A percentile compares a stretch with the other conserved stretches of the same genome.
Conservation (phyloP, 352 stramenopile species). For the Globisporangium cederbergense region DNA sequence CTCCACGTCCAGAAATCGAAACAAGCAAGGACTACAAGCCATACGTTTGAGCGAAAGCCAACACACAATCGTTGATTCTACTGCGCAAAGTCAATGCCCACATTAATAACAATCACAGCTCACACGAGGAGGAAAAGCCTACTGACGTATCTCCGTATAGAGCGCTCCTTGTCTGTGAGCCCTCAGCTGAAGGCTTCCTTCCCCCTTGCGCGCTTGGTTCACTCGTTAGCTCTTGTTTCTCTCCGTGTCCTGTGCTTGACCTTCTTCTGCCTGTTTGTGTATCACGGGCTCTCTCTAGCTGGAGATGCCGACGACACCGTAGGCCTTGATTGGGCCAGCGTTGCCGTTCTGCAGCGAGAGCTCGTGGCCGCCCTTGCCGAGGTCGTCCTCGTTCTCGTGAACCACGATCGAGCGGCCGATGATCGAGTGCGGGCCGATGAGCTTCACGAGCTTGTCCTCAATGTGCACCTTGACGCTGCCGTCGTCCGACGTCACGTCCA, state of each 20-base stretch:
- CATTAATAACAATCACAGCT: no score
- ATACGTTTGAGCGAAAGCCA: no score
- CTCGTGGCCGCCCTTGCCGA: conserved; percentile 96
- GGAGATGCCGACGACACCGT: conserved; percentile 92
- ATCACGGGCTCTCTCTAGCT: conserved; percentile 30
- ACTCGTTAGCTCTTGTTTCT: neutral
- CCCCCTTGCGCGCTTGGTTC: neutral
- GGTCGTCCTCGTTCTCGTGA: conserved; percentile 94
- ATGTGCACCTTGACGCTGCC: conserved; percentile 90
- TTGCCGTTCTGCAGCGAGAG: conserved; percentile 96
- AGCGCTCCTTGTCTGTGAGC: neutral
- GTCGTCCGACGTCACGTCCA: conserved; percentile 78
- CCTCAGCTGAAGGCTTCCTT: neutral
- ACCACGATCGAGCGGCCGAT: conserved; percentile 96
- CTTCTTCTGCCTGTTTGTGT: no score
- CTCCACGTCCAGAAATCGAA: no score
- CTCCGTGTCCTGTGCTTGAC: neutral
- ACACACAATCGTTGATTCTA: no score
- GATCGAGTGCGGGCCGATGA: conserved; percentile 97
- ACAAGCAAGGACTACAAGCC: no score
- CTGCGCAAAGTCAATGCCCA: no score
- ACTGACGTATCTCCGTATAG: neutral
- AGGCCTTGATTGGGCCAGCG: conserved; percentile 88
- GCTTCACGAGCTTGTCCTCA: conserved; percentile 94
- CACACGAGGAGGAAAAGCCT: no score